A percentile compares a stretch with the other conserved stretches of the same genome.
phyloP scores from a whole-genome alignment of 176 grass and related monocot species.

The Areca catechu region DNA sequence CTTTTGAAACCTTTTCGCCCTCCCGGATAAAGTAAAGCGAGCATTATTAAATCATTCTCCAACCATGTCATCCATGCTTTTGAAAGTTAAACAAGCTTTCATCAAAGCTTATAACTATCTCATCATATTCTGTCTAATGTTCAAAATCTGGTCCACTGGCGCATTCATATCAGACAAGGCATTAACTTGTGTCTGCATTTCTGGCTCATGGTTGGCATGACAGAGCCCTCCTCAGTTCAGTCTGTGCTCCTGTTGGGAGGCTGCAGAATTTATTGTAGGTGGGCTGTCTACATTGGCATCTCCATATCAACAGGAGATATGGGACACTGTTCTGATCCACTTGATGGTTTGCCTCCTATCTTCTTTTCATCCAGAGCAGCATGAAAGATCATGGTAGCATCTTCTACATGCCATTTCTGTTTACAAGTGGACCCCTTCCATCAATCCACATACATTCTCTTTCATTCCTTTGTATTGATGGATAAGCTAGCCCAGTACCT shows the following conservation, averaged over 20 bases:
- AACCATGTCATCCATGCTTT: too few relatives aligned
- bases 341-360: not conserved
- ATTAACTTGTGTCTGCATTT: not conserved
- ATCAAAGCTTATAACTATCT: too few relatives aligned
- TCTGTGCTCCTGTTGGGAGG: not conserved
- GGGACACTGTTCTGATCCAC: not conserved
- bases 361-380: not conserved
- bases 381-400: not conserved
- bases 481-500: too few relatives aligned
- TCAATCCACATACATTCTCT: too few relatives aligned
- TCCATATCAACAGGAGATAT: not conserved
- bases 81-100: too few relatives aligned
- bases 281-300: not conserved
- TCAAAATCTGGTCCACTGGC: not conserved
- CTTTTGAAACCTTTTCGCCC: not conserved
- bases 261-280: slow-evolving; percentile 1
- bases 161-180: not conserved
- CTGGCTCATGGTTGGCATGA: slow-evolving; percentile 2
- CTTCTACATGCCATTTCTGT: not conserved
- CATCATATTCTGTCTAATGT: too few relatives aligned
- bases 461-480: too few relatives aligned
- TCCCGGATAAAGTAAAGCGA: too few relatives aligned
- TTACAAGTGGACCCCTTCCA: too few relatives aligned
- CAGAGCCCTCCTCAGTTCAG: not conserved
- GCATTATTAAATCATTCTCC: too few relatives aligned